Conservation (phyloP, 2,329 filamentous ascomycete genomes). For the Neophaeococcomyces mojaviensis region DNA sequence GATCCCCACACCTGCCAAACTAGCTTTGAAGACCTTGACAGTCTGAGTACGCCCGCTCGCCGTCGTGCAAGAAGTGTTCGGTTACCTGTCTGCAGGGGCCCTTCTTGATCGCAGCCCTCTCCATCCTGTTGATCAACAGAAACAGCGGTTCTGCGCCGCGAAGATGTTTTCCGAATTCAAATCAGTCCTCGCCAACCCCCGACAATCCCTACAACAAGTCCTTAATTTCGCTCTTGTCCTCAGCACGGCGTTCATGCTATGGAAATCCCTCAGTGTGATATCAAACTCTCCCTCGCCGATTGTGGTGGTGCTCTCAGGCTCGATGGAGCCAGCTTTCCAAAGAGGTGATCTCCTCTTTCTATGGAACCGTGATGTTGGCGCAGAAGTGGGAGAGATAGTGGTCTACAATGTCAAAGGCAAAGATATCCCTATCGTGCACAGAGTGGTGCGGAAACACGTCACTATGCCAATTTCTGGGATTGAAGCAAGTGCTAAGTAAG, state of each 20-base stretch:
- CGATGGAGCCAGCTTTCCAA: constrained; percentile 62
- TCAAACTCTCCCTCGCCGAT: constrained; percentile 66
- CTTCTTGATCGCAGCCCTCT: no score
- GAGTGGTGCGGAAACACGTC: constrained; percentile 67
- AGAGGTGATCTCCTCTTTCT: constrained; percentile 57
- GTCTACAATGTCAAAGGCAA: constrained; percentile 84
- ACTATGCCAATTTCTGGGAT: constrained; percentile 15
- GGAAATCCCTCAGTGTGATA: constrained; percentile 77
- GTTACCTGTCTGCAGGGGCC: no score
- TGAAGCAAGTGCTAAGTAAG: constrained; percentile 30
- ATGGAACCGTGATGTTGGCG: constrained; percentile 55
- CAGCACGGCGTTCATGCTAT: constrained; percentile 89
- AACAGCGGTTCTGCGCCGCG: neutral
- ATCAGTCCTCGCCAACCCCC: constrained; percentile 55
- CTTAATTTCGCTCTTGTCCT: constrained; percentile 88
- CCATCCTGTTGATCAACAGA: no score
- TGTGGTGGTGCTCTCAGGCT: constrained; percentile 59
- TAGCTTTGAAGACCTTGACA: no score
- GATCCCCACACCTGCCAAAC: no score
- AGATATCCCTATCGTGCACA: constrained; percentile 95
- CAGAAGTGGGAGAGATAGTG: constrained; percentile 64
- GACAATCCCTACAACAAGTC: constrained; percentile 72
- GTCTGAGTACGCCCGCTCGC: no score
- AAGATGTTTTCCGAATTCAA: constrained; percentile 61
- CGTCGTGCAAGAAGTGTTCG: no score